Evolutionary conservation across 2,329 filamentous ascomycete species (phyloP), one percentile per base, ranked within the genome.

Genomic region (Aspergillus fumigatiaffinis): DNA sequence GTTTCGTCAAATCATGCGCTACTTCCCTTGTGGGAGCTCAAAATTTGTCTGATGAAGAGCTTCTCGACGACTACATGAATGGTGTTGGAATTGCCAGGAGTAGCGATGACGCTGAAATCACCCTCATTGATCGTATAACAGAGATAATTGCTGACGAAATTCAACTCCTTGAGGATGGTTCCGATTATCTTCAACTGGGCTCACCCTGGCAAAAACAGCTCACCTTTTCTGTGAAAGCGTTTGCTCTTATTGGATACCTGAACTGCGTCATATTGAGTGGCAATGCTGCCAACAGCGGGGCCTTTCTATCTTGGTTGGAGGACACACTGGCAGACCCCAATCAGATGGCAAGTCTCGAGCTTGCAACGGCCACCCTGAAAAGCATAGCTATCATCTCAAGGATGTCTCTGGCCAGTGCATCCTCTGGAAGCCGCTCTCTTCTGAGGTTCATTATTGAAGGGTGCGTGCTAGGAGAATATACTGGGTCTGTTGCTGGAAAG

Each of bases 371-470:
- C 12, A 88, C 92, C 4, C 80, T 99, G 53, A 90, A 90, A 71
- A 87, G 87, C 51, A 86, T 97, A 79, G 90, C 91, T 4, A 80
- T 97, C 50, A 80, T 96, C 23, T 91, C 92, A 55, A 88, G 86
- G 64, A 80, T 91, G 29, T 89, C 88, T 9, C 85, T 89, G 5
- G 79, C 84, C 2, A 88, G 88, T 63, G 90, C 92, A 12, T 85
- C 90, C 1, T 87, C 81, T 59, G 84, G 95, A 53, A 92, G 89
- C 66, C 87, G 90, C 32, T 84, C 91, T 20, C 80, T 99, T 46
- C 88, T 95, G 47, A 85, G 90, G 46, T 92, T 96, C 64, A 90
- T 99, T 58, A 91, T 97, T 0, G 92, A 96, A 71, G 88, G 90
- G 54, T 84, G 87, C 21, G 86, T 64, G 26, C 59, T 90, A 38